These are phyloP conservation scores for Pelargonium cotyledonis DNA, from an alignment of 441 rosid genomes.

Conservation along the genomic window DNA sequence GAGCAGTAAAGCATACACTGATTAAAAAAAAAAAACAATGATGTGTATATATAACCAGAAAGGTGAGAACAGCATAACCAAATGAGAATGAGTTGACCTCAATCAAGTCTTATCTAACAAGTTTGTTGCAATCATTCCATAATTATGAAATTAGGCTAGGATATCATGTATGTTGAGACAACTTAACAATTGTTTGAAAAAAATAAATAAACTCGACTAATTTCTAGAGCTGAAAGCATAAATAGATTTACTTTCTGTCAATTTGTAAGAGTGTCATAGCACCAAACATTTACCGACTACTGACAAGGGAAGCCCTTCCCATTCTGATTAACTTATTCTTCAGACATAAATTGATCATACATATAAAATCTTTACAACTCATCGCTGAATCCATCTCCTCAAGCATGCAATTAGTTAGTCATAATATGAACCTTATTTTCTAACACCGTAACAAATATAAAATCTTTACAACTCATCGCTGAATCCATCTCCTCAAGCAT, in stretches of 20 bases:
- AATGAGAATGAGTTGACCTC: not conserved
- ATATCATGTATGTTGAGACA: not conserved
- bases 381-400: too few species aligned
- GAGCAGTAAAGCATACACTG: not conserved
- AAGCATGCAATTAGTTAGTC: too few species aligned
- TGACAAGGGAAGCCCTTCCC: too few species aligned
- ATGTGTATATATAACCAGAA: not conserved
- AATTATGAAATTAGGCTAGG: not conserved
- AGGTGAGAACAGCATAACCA: slow-evolving; percentile 2
- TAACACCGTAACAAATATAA: too few species aligned
- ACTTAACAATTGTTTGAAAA: not conserved
- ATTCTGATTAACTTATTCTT: too few species aligned
- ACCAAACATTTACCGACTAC: not conserved
- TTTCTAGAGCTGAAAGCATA: not conserved
- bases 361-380: too few species aligned
- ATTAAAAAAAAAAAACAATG: not conserved
- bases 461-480: too few species aligned
- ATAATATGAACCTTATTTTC: too few species aligned
- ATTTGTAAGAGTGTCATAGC: not conserved
- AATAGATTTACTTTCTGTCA: not conserved
- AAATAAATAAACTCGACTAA: too few species aligned
- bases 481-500: too few species aligned
- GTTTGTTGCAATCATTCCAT: not conserved
- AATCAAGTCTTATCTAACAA: not conserved
- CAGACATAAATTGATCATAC: too few species aligned